Percentiles rank a stretch among this genome's conserved stretches.
Evolutionary conservation across 1,284 basidiomycete genomes (phyloP).

Genomic region (Neolentinus lepideus): DNA sequence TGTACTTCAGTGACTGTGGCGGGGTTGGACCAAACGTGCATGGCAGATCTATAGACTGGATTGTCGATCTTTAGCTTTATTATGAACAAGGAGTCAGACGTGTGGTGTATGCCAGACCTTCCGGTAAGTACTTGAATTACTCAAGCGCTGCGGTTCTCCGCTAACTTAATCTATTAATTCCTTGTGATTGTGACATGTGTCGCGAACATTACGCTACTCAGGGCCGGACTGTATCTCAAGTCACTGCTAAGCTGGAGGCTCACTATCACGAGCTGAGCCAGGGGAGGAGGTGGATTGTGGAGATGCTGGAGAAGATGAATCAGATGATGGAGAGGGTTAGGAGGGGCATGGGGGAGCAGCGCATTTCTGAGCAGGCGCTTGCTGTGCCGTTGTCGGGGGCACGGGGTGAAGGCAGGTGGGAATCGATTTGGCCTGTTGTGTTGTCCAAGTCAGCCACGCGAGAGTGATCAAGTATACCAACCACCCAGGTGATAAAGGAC

Average conservation of each 20-base stretch:
- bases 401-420: conserved; percentile 19
- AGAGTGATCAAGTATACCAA: conserved; percentile 14
- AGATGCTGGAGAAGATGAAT: conserved; percentile 68
- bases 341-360: conserved; percentile 61
- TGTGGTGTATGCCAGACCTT: too few species aligned
- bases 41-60: too few species aligned
- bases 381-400: conserved; percentile 22
- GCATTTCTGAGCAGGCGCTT: conserved; percentile 6
- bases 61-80: too few species aligned
- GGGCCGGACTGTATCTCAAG: too few species aligned
- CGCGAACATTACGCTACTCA: too few species aligned
- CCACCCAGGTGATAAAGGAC: not conserved
- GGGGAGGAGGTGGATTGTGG: conserved; percentile 54
- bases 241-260: conserved; percentile 52
- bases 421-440: conserved; percentile 27
- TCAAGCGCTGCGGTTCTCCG: too few species aligned
- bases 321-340: conserved; percentile 62
- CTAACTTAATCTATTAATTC: too few species aligned
- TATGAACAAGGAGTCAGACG: too few species aligned
- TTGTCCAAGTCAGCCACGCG: conserved; percentile 16
- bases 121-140: too few species aligned
- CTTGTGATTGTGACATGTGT: too few species aligned
- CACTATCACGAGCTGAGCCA: conserved; percentile 60
- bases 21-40: too few species aligned
- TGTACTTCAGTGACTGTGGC: too few species aligned